Evolutionary conservation across 1,139 yeast species (phyloP), one percentile per base, ranked within the genome.

Genomic region (Saccharomyces hybrid): DNA sequence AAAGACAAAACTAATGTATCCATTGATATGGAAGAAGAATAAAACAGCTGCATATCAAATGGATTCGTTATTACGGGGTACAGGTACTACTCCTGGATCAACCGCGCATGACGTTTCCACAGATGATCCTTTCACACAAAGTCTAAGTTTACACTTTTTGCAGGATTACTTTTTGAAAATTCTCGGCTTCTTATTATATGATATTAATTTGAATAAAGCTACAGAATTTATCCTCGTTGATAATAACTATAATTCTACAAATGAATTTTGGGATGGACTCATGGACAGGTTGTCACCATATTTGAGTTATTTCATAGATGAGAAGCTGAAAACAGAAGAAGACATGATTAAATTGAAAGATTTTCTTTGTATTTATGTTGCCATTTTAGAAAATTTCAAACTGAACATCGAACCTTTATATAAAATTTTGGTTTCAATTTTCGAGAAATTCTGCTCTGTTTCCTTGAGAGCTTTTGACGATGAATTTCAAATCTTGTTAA

Each of bases 241-340:
- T 49, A 80, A 81, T 54, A 77, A 79, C 28, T 77, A 75, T 41
- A 72, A 74, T 42, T 66, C 78, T n/a, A 80, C 93, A 0, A 83
- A 83, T 63, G 95, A 86, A 62, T 76, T 88, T 53, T 93, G 95
- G 93, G 88, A 84, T 51, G 81, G 87, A 2, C 77, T 87, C 52
- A 75, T 80, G 26, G 73, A 80, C 16, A 82, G 83, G 61, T 72
- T 86, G 49, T 75, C 78, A 52, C 88, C 89, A 2, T 82, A 46
- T 69, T 79, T 63, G 62, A 76, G 53, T 65, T 74, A 59, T 64
- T 71, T 66, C 53, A 68, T 68, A 52, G 63, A 57, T 54, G 63
- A 63, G 49, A 67, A 60, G 63, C 57, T 71, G 71, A 47, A 68
- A 62, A 52, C 59, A 0, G 71, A 74, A 6, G 71, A 74, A 5